Evolutionary conservation across 2,329 filamentous ascomycete genomes (phyloP), one percentile per base, ranked within the genome.

Genomic region (Neofusicoccum ribis): DNA sequence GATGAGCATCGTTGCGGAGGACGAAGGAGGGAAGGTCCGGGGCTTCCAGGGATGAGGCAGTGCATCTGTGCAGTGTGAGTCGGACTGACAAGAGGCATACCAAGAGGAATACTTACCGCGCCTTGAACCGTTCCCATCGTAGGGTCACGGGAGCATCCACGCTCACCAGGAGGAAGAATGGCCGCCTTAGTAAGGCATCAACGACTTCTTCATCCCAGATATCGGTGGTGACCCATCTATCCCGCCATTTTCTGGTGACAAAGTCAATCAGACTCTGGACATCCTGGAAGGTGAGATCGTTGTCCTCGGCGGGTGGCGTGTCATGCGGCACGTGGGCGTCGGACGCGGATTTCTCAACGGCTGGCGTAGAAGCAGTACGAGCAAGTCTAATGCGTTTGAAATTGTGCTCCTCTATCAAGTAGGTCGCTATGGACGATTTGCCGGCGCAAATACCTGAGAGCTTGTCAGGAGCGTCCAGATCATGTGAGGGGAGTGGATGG

Each of bases 151-250:
- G 95, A 4, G 93, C 94, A 77, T 98, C 94, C 54, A 98, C 88
- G 76, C 92, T 94, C 73, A 99, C 83, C 39, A 98, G 86, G 58
- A 99, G 85, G 82, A 98, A 98, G 81, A 97, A 97, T 0, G 95
- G 95, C 7, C 95, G 87, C 20, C 89, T 85, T 66, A 89, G 81
- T 59, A 97, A 87, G 27, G 88, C 84, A 71, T 97, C 91, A 4
- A 97, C 85, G 7, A 89, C 85, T 2, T 78, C 76, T 70, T 93
- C 90, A 70, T 89, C 87, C 80, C 88, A 87, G 68, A 97, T 88
- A 73, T 95, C 90, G 3, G 91, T 95, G 2, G 89, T 95, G 15
- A 98, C 92, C 86, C 91, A 99, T 64, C 89, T 87, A 65, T 89
- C 85, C 69, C 86, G 87, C 95, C 95, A 99, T 76, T 87, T 83